phyloP scores from a whole-genome alignment of 73 alveolate species.

The Durusdinium trenchii region DNA sequence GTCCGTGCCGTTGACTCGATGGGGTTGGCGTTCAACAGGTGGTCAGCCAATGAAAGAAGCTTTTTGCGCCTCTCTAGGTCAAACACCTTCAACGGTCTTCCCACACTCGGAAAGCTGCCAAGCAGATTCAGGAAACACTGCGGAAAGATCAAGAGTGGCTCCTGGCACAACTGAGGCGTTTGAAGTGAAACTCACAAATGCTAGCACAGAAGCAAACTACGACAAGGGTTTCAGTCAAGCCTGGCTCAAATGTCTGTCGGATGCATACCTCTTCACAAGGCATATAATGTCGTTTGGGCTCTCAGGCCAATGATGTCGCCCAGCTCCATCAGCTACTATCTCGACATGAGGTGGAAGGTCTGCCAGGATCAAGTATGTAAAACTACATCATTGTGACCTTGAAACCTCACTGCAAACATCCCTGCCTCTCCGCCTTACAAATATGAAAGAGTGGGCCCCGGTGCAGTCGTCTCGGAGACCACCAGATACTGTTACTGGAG shows the following conservation, averaged over 20 bases:
- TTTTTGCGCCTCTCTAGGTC: background rate
- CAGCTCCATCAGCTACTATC: background rate
- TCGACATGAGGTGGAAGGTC: background rate
- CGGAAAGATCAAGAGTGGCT: constrained; percentile 8
- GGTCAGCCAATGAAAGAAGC: background rate
- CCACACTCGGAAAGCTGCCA: background rate
- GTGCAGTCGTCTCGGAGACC: background rate
- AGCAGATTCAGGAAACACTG: background rate
- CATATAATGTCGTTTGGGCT: background rate
- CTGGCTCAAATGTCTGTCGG: background rate
- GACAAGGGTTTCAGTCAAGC: background rate
- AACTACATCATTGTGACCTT: background rate
- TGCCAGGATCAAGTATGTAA: background rate
- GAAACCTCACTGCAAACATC: no score
- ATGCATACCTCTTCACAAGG: background rate
- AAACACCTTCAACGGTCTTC: background rate
- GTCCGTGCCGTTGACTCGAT: background rate
- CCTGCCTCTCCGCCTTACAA: background rate
- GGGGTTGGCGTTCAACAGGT: background rate
- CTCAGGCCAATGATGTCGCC: background rate
- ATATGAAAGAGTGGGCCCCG: background rate
- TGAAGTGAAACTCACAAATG: background rate
- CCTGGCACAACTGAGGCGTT: background rate
- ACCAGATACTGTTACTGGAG: constrained; percentile 1
- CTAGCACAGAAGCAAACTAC: background rate